phyloP scores from a whole-genome alignment of 2,329 filamentous ascomycete species.

The Colletotrichum tofieldiae region DNA sequence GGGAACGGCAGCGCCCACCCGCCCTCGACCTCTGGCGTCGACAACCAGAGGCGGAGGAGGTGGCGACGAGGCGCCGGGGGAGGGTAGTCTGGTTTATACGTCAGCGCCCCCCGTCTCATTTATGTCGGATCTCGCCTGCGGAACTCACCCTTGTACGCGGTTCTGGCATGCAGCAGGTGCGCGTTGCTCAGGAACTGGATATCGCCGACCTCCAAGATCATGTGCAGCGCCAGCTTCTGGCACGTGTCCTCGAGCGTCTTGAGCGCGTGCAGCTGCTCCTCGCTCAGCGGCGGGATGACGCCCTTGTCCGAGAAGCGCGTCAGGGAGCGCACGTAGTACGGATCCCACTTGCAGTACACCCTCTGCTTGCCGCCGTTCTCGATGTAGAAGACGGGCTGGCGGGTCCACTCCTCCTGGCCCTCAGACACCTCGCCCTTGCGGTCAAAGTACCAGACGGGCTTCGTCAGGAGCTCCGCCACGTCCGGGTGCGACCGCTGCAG shows the following conservation, averaged over 20 bases:
- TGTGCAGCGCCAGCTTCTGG: constrained; percentile 80
- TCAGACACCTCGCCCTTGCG: constrained; percentile 86
- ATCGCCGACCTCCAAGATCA: constrained; percentile 88
- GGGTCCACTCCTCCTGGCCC: constrained; percentile 83
- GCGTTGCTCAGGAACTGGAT: constrained; percentile 86
- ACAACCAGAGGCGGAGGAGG: constrained; percentile 87
- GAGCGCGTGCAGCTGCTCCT: constrained; percentile 78
- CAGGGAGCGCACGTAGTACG: constrained; percentile 87
- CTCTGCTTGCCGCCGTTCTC: constrained; percentile 77
- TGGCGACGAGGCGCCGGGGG: constrained; percentile 81
- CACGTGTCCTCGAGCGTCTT: constrained; percentile 83
- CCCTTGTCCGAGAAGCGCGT: constrained; percentile 81
- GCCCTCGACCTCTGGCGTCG: constrained; percentile 85
- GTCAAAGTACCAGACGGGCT: constrained; percentile 93
- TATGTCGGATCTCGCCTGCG: not conserved
- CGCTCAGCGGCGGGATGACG: constrained; percentile 80
- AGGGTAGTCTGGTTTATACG: constrained; percentile 60
- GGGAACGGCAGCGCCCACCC: constrained; percentile 89
- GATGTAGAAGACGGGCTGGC: constrained; percentile 81
- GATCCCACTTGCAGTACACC: constrained; percentile 90
- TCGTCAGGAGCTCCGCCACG: constrained; percentile 80
- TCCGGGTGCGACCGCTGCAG: constrained; percentile 83
- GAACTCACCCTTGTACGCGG: constrained; percentile 74
- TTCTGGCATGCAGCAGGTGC: constrained; percentile 86
- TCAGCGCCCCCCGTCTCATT: not conserved